Percentiles rank a stretch among this genome's conserved stretches.
phyloP scores from a whole-genome alignment of 106 monocot species.

The Dactylorhiza incarnata region DNA sequence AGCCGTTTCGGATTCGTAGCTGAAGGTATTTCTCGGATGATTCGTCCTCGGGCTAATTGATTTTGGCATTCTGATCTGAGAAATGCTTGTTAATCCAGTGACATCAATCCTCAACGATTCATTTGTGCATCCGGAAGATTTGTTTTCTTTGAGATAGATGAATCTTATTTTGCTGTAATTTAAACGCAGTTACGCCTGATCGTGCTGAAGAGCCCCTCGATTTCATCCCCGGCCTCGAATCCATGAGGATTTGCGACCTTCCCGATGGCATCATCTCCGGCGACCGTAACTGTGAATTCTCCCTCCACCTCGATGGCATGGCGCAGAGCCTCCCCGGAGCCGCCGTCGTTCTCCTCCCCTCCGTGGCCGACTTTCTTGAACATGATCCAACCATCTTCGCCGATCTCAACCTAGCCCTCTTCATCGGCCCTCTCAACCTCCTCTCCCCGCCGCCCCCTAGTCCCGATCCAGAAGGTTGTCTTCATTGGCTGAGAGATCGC shows the following conservation, averaged over 20 bases:
- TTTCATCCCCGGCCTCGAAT: constrained; percentile 48
- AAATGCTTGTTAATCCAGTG: too few relatives aligned
- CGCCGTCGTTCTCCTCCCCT: constrained; percentile 37
- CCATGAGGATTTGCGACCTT: constrained; percentile 40
- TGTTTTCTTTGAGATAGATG: background rate
- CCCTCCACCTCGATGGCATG: constrained; percentile 38
- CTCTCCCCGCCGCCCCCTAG: background rate
- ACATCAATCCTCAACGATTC: too few relatives aligned
- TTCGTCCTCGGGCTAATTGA: too few relatives aligned
- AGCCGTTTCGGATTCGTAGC: constrained; percentile 15
- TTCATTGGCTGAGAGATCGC: constrained; percentile 36
- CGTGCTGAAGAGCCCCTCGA: constrained; percentile 21
- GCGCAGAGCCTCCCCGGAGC: constrained; percentile 26
- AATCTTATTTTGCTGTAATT: background rate
- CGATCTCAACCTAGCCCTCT: constrained; percentile 25
- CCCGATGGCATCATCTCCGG: constrained; percentile 49
- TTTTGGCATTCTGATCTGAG: too few relatives aligned
- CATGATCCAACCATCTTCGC: constrained; percentile 9
- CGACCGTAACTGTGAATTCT: constrained; percentile 18
- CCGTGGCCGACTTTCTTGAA: constrained; percentile 36
- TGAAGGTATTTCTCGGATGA: constrained; percentile 14
- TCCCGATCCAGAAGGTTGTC: constrained; percentile 18
- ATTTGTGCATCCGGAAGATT: background rate
- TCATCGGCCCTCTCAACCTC: constrained; percentile 46
- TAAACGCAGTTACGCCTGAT: background rate